Conservation (phyloP, 495 filamentous ascomycete genomes). For the Penicillium pancosmium region DNA sequence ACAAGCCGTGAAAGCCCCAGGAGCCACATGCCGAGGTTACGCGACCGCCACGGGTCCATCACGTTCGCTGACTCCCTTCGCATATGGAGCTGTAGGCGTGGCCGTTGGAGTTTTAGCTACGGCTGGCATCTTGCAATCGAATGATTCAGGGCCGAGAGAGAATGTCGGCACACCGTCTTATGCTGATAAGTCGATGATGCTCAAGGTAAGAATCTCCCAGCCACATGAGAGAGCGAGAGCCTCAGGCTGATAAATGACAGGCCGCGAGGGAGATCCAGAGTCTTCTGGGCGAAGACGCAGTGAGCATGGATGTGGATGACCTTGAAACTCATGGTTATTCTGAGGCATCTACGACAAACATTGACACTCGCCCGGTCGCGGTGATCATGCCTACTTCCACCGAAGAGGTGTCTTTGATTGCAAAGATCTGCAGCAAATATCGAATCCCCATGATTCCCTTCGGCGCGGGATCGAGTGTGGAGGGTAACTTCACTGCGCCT, state of each 20-base stretch:
- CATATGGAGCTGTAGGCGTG: not conserved
- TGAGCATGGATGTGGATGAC: conserved; percentile 69
- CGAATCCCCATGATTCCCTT: conserved; percentile 83
- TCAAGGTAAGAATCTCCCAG: not conserved
- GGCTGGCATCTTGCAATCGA: not conserved
- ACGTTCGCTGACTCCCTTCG: not conserved
- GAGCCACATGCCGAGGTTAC: not conserved
- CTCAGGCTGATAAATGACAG: conserved; percentile 2
- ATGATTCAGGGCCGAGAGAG: not conserved
- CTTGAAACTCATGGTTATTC: conserved; percentile 82
- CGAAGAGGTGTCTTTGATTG: conserved; percentile 77
- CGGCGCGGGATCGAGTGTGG: conserved; percentile 84
- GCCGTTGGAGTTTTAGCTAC: not conserved
- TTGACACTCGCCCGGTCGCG: conserved; percentile 74
- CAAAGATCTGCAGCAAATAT: conserved; percentile 79
- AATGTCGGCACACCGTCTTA: not conserved
- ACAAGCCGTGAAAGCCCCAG: not conserved
- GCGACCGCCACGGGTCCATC: not conserved
- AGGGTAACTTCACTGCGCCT: conserved; percentile 86
- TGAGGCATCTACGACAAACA: conserved; percentile 86
- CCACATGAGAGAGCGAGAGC: too few relatives aligned
- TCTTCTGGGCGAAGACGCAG: conserved; percentile 15
- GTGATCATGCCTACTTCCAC: conserved; percentile 79
- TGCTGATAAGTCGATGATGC: conserved; percentile 10
- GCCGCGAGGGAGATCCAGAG: conserved; percentile 15